Evolutionary conservation across 2,329 filamentous ascomycete genomes (phyloP).

Genomic region (Trichoderma arundinaceum): DNA sequence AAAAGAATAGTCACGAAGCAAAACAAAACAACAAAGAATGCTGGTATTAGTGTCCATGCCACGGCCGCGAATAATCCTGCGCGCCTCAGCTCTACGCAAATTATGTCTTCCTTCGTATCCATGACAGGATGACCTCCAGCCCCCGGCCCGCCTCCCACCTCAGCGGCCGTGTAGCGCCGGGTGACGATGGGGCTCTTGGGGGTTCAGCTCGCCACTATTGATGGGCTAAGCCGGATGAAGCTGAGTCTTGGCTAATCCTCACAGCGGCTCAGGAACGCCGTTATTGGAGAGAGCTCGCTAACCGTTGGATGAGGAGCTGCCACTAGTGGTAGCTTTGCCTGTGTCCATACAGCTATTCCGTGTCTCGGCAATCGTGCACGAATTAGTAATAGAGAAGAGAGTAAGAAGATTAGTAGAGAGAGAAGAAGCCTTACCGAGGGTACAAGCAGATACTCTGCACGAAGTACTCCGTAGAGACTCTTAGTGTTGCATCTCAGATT

Average conservation of each 20-base stretch:
- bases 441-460: neutral
- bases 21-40: neutral
- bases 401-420: too few species aligned
- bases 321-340: neutral
- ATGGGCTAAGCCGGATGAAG: constrained; percentile 4
- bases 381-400: too few species aligned
- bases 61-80: neutral
- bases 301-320: constrained; percentile 2
- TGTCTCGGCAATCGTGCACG: neutral
- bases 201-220: constrained; percentile 20
- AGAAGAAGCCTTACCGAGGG: too few species aligned
- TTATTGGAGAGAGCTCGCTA: constrained; percentile 1
- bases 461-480: neutral
- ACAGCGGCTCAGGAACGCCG: constrained; percentile 15
- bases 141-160: constrained; percentile 1
- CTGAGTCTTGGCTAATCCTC: neutral
- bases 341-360: neutral
- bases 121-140: constrained; percentile 2
- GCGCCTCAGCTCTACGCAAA: neutral
- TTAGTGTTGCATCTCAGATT: neutral
- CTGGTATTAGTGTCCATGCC: neutral
- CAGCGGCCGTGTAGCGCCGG: constrained; percentile 1
- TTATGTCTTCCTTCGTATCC: neutral
- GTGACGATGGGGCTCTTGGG: constrained; percentile 1
- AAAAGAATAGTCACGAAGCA: neutral